phyloP scores from a whole-genome alignment of 73 alveolate species.

The Paramecium tetraurelia region DNA sequence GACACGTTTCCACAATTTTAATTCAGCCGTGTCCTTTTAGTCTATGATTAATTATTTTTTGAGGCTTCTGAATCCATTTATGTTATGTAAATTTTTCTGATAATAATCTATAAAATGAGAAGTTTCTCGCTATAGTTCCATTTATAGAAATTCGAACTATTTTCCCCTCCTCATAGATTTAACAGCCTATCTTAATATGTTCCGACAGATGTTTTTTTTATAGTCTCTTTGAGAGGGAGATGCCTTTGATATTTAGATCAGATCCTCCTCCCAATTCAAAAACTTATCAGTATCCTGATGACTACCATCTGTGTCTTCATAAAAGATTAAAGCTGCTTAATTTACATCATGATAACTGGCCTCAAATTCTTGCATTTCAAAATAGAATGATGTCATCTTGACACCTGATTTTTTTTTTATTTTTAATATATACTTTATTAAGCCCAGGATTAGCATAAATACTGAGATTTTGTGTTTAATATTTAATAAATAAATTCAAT shows the following conservation, averaged over 20 bases:
- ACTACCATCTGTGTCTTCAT: slow-evolving; percentile 33
- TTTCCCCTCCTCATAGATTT: slow-evolving; percentile 32
- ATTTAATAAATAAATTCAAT: not conserved
- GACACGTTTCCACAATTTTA: not conserved
- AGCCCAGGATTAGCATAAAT: not conserved
- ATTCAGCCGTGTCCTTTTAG: not conserved
- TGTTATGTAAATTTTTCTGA: not conserved
- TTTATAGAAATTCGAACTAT: not conserved
- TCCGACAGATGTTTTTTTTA: slow-evolving; percentile 35
- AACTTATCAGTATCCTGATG: slow-evolving; percentile 6
- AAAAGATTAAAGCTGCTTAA: slow-evolving; percentile 12
- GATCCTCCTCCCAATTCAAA: not conserved
- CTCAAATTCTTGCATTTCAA: not conserved
- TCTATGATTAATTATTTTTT: not conserved
- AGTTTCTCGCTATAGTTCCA: not conserved
- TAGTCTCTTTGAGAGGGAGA: slow-evolving; percentile 22
- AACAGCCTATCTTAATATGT: slow-evolving; percentile 25
- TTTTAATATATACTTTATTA: not conserved
- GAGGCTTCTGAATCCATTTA: slow-evolving; percentile 27
- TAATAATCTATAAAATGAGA: not conserved
- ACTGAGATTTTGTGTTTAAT: not conserved
- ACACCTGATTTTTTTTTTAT: not conserved
- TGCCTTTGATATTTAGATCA: not conserved
- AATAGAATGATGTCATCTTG: slow-evolving; percentile 6
- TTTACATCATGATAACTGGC: not conserved